Evolutionary conservation across 2,329 filamentous ascomycete species (phyloP).

Genomic region (Arachnopeziza araneosa): DNA sequence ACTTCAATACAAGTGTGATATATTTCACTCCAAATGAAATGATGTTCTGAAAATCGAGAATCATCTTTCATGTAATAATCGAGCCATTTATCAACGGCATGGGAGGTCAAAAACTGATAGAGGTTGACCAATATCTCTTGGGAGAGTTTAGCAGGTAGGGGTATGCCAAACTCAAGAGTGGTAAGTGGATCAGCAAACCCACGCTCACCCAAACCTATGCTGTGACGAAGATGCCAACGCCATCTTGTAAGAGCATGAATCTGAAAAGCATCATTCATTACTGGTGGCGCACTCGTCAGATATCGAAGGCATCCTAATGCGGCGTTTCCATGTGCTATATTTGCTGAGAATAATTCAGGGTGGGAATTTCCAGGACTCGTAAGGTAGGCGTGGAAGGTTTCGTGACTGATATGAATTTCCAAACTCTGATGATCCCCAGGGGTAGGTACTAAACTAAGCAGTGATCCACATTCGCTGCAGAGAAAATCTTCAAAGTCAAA

Average conservation of each 20-base stretch:
- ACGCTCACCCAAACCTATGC: not conserved
- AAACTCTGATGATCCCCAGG: not conserved
- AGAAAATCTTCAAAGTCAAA: not conserved
- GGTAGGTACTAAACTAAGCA: not conserved
- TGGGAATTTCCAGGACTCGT: not conserved
- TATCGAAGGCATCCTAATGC: not conserved
- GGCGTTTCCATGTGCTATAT: constrained; percentile 1
- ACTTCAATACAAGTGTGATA: constrained; percentile 1
- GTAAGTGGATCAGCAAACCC: not conserved
- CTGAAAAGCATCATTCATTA: not conserved
- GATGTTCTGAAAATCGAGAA: not conserved
- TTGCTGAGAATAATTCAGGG: not conserved
- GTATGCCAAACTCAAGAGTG: not conserved
- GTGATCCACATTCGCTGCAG: not conserved
- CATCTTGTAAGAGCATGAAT: not conserved
- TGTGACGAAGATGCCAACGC: not conserved
- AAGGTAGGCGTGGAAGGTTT: constrained; percentile 1
- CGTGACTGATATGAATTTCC: not conserved
- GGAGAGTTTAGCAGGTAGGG: not conserved
- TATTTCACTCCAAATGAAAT: not conserved
- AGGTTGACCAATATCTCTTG: not conserved
- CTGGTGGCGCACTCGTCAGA: not conserved
- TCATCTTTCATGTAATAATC: not conserved
- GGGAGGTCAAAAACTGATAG: not conserved
- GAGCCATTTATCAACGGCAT: not conserved